Conservation (phyloP, 1,139 yeast species). For the Yamadazyma dendronema region DNA sequence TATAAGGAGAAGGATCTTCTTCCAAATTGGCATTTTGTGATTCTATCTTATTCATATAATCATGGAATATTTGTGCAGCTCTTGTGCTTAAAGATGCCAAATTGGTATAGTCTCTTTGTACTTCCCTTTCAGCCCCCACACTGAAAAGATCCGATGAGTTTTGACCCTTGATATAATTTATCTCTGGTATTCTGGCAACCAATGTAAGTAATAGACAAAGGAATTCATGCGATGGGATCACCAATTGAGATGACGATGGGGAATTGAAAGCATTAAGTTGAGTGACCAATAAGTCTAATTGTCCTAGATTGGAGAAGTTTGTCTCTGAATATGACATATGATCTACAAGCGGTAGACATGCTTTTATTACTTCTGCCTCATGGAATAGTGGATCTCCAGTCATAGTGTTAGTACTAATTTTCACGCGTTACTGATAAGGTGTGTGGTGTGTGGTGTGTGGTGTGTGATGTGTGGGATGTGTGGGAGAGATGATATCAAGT, state of each 20-base stretch:
- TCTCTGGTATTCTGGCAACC: constrained; percentile 25
- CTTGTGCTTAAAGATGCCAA: constrained; percentile 24
- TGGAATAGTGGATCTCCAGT: no score
- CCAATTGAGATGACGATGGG: constrained; percentile 1
- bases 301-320: constrained; percentile 7
- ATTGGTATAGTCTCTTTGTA: constrained; percentile 19
- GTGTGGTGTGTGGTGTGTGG: no score
- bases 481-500: no score
- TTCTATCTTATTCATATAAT: constrained; percentile 10
- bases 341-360: background rate
- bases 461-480: no score
- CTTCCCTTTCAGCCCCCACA: constrained; percentile 18
- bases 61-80: constrained; percentile 17
- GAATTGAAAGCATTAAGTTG: constrained; percentile 19
- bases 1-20: no score
- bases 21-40: no score
- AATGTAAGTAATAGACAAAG: constrained; percentile 32
- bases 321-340: background rate
- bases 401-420: no score
- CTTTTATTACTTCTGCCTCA: background rate
- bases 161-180: constrained; percentile 25
- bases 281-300: constrained; percentile 30
- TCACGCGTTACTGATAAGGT: no score
- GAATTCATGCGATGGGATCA: constrained; percentile 19
- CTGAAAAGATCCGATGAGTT: constrained; percentile 21